Base-by-base conservation (phyloP, 2,329 filamentous ascomycete genomes). In the Tothia fuscella region DNA sequence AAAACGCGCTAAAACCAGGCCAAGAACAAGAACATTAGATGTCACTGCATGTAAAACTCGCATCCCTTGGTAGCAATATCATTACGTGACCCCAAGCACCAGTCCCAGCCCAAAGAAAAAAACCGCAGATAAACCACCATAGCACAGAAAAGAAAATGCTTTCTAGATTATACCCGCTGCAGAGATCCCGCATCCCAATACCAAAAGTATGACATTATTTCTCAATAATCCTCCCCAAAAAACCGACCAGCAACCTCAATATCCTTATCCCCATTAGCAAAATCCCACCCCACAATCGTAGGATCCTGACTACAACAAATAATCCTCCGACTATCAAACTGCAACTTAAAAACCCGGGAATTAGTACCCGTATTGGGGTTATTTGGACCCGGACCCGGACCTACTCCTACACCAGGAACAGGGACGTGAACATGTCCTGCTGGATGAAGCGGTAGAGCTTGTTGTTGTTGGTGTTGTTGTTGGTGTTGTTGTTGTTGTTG, bases 271-370 rank as follows among this genome's bases (percentile, higher is more conserved):
- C 77, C 81, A 50, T 87, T 85, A 45, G 87, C 91, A 69, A 96
- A 98, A 60, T 98, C 91, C 91, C 91, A 98, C 0, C 88, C 91
- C 0, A 96, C 86, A 54, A 98, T 96, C 13, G 82, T 78, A 29
- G 80, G 80, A 43, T 91, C 86, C 59, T 96, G 88, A 49, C 83
- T 91, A 57, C 89, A 95, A 64, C 88, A 95, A 42, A 98, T 82
- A 50, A 98, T 93, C 52, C 88, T 79, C 17, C 87, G 75, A 1
- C 87, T 84, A 56, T 98, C 91, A 51, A 95, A 98, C 59, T 98
- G 91, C 26, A 96, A 69, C 62, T 98, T 98, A 68, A 96, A 98
- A 3, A 98, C 83, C 19, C 91, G 62, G 9, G 74, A 71, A 26
- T 68, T 70, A 14, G 56, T 57, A 22, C 51, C 52, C n/a, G 5